Percentiles rank a stretch among this genome's conserved stretches.
Evolutionary conservation across 83 land plant species (phyloP).

Genomic region (Isoetes engelmannii): DNA sequence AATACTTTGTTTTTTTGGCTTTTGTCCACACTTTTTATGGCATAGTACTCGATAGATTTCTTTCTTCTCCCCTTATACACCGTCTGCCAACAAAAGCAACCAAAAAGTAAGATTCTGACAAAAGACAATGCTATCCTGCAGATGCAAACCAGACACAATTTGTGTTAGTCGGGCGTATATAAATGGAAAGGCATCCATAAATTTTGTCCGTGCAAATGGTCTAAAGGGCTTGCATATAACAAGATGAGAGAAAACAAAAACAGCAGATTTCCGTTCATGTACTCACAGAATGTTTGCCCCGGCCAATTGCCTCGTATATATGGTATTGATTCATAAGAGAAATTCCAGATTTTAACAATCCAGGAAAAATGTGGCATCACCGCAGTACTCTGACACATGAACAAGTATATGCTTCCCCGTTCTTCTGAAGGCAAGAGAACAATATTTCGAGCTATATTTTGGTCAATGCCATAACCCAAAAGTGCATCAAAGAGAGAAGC

Average conservation of each 20-base stretch:
- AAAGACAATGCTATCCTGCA: background rate
- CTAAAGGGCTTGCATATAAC: too few relatives aligned
- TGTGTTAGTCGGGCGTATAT: too few relatives aligned
- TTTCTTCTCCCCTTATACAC: conserved; percentile 98
- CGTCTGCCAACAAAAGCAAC: conserved; percentile 45
- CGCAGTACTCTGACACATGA: too few relatives aligned
- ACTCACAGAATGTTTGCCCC: conserved; percentile 83
- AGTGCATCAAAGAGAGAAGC: too few relatives aligned
- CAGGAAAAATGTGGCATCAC: too few relatives aligned
- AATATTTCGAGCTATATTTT: too few relatives aligned
- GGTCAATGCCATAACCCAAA: too few relatives aligned
- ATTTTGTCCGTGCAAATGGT: too few relatives aligned
- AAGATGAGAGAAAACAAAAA: background rate
- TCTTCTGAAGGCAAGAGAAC: too few relatives aligned
- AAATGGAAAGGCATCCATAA: too few relatives aligned
- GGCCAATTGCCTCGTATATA: conserved; percentile 92
- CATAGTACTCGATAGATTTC: conserved; percentile 94
- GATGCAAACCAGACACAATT: background rate
- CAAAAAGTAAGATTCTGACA: background rate
- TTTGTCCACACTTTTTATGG: conserved; percentile 96
- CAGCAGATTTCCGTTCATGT: background rate
- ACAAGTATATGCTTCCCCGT: too few relatives aligned
- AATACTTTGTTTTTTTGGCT: conserved; percentile 70
- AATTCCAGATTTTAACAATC: background rate
- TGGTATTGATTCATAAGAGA: conserved; percentile 86